A percentile compares a stretch with the other conserved stretches of the same genome.
These are phyloP conservation scores for Magnaporthales sp. DNA, from an alignment of 2,329 filamentous ascomycete species.

Conservation along the genomic window DNA sequence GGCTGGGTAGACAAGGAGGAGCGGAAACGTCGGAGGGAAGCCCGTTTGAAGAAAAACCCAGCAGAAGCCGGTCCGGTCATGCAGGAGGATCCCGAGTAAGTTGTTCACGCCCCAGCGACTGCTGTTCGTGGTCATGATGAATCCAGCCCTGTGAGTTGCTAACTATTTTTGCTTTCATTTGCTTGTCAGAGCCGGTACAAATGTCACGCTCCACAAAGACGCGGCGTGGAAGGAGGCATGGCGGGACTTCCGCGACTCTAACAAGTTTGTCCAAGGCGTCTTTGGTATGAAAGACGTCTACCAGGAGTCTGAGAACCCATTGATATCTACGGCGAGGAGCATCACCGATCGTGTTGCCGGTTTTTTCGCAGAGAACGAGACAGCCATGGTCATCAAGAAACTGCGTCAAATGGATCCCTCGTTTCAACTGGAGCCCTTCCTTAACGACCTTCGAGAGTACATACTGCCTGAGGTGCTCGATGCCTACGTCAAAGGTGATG, in stretches of 20 bases:
- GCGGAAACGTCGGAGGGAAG: constrained; percentile 67
- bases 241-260: constrained; percentile 88
- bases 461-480: constrained; percentile 96
- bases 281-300: constrained; percentile 83
- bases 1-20: constrained; percentile 98
- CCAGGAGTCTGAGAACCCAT: constrained; percentile 93
- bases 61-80: constrained; percentile 48
- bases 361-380: constrained; percentile 98
- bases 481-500: constrained; percentile 94
- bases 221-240: constrained; percentile 98
- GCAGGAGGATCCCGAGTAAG: constrained; percentile 84
- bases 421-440: constrained; percentile 92
- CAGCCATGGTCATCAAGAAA: constrained; percentile 94
- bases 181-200: constrained; percentile 70
- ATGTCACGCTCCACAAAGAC: constrained; percentile 93
- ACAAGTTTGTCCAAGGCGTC: constrained; percentile 77
- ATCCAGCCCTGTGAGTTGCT: not conserved
- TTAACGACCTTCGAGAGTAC: constrained; percentile 93
- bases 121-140: not conserved
- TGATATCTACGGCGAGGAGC: constrained; percentile 85
- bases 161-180: not conserved
- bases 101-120: constrained; percentile 11
- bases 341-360: constrained; percentile 89
- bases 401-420: constrained; percentile 91
- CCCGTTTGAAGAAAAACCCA: constrained; percentile 36